These are phyloP conservation scores for Saprolegnia diclina DNA, from an alignment of 352 stramenopile genomes.

Conservation along the genomic window DNA sequence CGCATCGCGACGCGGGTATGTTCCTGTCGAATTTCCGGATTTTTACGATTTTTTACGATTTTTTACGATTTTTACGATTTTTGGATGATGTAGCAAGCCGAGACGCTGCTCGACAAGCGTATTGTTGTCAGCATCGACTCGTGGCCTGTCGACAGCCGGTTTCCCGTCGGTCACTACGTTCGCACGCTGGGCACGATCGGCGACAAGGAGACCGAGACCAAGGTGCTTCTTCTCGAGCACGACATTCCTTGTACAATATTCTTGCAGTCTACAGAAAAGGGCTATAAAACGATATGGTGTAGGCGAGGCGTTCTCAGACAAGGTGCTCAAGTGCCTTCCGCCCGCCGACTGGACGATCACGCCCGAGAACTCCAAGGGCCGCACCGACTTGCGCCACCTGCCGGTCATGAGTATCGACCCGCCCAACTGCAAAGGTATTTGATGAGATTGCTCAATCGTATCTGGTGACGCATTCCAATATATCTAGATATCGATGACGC, in stretches of 20 bases:
- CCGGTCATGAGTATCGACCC: conserved; percentile 90
- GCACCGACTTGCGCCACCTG: conserved; percentile 89
- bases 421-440: conserved; percentile 63
- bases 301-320: conserved; percentile 60
- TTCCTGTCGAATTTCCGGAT: no score
- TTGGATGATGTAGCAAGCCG: conserved; percentile 44
- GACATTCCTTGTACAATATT: conserved; percentile 82
- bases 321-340: conserved; percentile 90
- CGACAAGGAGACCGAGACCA: conserved; percentile 95
- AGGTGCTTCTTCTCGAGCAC: conserved; percentile 95
- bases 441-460: background rate
- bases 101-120: conserved; percentile 89
- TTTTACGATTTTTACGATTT: background rate
- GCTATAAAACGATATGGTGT: background rate
- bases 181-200: conserved; percentile 93
- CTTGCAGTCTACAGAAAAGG: background rate
- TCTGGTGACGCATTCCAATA: no score
- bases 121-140: conserved; percentile 94
- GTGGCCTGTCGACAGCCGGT: conserved; percentile 86
- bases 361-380: conserved; percentile 85
- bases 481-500: conserved; percentile 97
- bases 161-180: conserved; percentile 95
- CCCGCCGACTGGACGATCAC: conserved; percentile 94
- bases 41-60: background rate
- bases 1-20: conserved; percentile 86